Percentiles rank a stretch among this genome's conserved stretches.
These are phyloP conservation scores for Moelleriella libera DNA, from an alignment of 2,329 filamentous ascomycete species.

Conservation along the genomic window DNA sequence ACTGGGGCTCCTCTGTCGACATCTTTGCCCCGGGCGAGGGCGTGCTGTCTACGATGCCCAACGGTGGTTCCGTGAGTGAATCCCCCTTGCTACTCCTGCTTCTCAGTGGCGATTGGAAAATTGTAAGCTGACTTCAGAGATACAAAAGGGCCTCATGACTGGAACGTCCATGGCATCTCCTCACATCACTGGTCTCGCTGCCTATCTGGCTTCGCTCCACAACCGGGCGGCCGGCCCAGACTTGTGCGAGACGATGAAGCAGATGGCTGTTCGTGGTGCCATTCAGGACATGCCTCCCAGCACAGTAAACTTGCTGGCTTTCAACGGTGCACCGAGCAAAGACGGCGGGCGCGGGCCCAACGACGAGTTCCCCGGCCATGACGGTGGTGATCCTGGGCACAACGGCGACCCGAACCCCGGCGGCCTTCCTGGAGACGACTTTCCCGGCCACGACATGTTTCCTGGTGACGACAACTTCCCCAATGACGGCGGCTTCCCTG, in stretches of 20 bases:
- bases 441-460: background rate
- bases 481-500: background rate
- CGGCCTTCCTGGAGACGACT: background rate
- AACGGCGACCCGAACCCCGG: too few relatives aligned
- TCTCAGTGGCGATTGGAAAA: background rate
- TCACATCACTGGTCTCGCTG: conserved; percentile 24
- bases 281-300: conserved; percentile 22
- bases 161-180: conserved; percentile 34
- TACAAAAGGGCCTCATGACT: conserved; percentile 16
- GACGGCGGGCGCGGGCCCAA: background rate
- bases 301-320: conserved; percentile 35
- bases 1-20: conserved; percentile 29
- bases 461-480: background rate
- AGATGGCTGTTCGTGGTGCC: conserved; percentile 22
- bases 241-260: conserved; percentile 28
- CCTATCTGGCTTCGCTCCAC: conserved; percentile 5
- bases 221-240: conserved; percentile 22
- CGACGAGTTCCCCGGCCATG: background rate
- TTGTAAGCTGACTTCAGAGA: background rate
- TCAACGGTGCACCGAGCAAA: conserved; percentile 27
- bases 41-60: conserved; percentile 29
- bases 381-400: background rate
- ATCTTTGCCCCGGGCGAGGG: conserved; percentile 28
- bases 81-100: background rate
- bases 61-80: conserved; percentile 17